phyloP scores from a whole-genome alignment of 495 filamentous ascomycete genomes.

The Penicillium turbatum region DNA sequence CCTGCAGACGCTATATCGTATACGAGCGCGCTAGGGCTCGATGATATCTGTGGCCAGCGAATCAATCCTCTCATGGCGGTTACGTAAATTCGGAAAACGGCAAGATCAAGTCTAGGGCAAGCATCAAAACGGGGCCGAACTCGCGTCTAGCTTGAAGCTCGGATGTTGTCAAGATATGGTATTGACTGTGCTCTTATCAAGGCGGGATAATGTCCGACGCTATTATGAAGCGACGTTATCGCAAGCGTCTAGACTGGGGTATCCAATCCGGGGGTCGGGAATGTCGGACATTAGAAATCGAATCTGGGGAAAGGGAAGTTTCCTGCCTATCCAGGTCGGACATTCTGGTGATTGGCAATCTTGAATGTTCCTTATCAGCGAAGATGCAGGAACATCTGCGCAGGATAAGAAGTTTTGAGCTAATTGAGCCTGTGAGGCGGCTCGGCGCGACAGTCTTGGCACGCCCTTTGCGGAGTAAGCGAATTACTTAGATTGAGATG shows the following conservation, averaged over 20 bases:
- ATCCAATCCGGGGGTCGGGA: not conserved
- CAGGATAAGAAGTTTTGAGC: too few relatives aligned
- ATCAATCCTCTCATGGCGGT: not conserved
- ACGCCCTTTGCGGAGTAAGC: too few relatives aligned
- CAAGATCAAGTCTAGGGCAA: not conserved
- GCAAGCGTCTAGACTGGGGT: not conserved
- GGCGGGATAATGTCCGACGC: not conserved
- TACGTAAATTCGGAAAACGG: not conserved
- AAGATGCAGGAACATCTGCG: too few relatives aligned
- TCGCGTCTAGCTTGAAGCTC: not conserved
- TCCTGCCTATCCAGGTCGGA: not conserved
- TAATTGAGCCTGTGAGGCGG: not conserved
- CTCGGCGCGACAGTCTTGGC: too few relatives aligned
- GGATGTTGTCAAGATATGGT: too few relatives aligned
- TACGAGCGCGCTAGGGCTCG: not conserved
- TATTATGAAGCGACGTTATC: not conserved
- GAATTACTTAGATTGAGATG: too few relatives aligned
- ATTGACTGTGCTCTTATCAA: not conserved
- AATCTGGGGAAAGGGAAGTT: not conserved
- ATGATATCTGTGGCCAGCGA: not conserved
- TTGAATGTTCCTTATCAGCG: not conserved
- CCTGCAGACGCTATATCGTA: not conserved
- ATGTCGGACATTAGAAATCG: not conserved
- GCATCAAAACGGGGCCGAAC: too few relatives aligned
- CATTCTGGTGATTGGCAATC: not conserved